Evolutionary conservation across 495 filamentous ascomycete species (phyloP), one percentile per base, ranked within the genome.

Genomic region (Antarctomyces pellizariae): DNA sequence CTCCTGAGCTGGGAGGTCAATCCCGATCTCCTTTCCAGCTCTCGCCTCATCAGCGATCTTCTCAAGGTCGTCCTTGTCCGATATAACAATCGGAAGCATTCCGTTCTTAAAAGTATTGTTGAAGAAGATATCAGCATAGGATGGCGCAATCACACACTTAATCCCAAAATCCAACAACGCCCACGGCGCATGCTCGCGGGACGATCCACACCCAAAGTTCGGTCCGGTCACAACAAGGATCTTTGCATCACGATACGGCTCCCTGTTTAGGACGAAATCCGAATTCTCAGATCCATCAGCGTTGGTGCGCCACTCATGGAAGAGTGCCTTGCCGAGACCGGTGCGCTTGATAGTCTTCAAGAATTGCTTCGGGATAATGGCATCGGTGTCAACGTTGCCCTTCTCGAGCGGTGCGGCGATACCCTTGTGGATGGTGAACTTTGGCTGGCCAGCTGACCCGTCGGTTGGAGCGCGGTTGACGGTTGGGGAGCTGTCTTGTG

Each of bases 51-150:
- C 69, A 21, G 75, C 71, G 34, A 97, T 70, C 37, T 53, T 56
- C 5, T 69, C 57, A 2, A 95, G 57, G 9, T 57, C 64, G 5
- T 38, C 59, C 24, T 67, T 44, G 46, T 83, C 64, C 18, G 59
- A 53, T 46, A 97, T 75, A 19, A 59, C 50, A 36, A 93, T 63
- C 14, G 84, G 83, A 19, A 97, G 62, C 86, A 97, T 97, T 51
- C 84, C 86, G 54, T 97, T 97, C 63, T 97, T 97, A 66, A 93
- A 93, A 10, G 78, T 89, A 56, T 97, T 97, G 64, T 93, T 97
- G 67, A 82, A 90, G 66, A 93, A 93, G 51, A 97, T 97, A 43
- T 97, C 86, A 32, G 80, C 84, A 41, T 75, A 97, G 9, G 70
- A 77, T 7, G 82, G 78, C 1, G 84, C 86, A 38, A 95, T 90